Base-by-base conservation (phyloP, 2,329 filamentous ascomycete species). In the Claviceps maximensis region DNA sequence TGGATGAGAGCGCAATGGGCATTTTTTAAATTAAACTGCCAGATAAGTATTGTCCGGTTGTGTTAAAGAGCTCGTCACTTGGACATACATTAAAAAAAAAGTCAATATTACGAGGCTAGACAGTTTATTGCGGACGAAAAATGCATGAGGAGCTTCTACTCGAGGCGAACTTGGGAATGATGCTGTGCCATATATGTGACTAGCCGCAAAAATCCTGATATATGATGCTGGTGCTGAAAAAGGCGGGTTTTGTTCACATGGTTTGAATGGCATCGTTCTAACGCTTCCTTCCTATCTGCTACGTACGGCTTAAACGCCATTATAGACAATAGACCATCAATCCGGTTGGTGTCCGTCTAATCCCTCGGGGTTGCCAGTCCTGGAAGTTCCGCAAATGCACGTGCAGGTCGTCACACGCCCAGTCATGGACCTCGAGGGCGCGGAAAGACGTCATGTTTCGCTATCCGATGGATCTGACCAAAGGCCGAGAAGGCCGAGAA, bases 1-100 rank as follows among this genome's bases (percentile, higher is more conserved):
- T 63, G 58, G 64, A 65, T 10, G 67, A 68, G 54, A 72, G 57
- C n/a, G 74, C 71, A 53, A 73, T 74, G 44, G 76, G 75, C 71
- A 78, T 79, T 47, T 59, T 70, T 54, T 38, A 25, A 31, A 38
- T 49, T 13, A 31, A 23, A 23, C 27, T 2, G 40, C 47, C 10
- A 41, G 19, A 15, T 23, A 19, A 21, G 21, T 36, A 3, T 21
- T 42, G n/a, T 23, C 19, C 8, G 19, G 19, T 23, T 12, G 40
- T 21, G 12, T 42, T 3, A 3, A 23, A 21, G 8, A 42, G 19
- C 10, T 23, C n/a, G n/a, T 1, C 19, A 19, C 19, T 21, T 9
- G n/a, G 12, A 42, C 9, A 21, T 4, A 23, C 19, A 21, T 42
- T 10, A 4, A 42, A 19, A 29, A 8, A 6, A 25, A 5, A 12